Evolutionary conservation across 805 yeast genomes (phyloP).

Genomic region (Zygosaccharomyces kombuchaensis): DNA sequence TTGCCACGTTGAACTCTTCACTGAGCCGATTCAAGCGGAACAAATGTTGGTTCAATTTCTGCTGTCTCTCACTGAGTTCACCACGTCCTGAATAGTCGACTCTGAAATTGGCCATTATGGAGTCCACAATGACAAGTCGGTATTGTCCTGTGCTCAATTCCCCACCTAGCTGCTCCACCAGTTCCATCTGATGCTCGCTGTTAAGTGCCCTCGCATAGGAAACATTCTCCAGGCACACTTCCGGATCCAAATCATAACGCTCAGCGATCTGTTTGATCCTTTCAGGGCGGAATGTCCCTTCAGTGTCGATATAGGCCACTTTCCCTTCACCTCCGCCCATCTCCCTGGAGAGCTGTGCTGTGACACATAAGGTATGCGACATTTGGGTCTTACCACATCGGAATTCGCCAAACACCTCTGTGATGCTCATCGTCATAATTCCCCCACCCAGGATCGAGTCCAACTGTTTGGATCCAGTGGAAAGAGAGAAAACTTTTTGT

Average conservation of each 20-base stretch:
- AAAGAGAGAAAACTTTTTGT: constrained; percentile 55
- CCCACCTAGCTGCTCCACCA: constrained; percentile 61
- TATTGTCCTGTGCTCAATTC: constrained; percentile 66
- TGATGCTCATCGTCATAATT: constrained; percentile 67
- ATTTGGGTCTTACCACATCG: constrained; percentile 81
- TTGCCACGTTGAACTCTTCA: constrained; percentile 75
- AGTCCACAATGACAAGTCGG: constrained; percentile 57
- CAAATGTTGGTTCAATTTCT: constrained; percentile 58
- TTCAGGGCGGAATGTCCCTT: constrained; percentile 78
- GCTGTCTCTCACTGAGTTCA: constrained; percentile 71
- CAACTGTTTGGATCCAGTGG: constrained; percentile 69
- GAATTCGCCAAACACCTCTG: constrained; percentile 77
- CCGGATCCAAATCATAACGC: constrained; percentile 64
- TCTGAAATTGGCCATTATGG: constrained; percentile 74
- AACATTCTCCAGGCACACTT: constrained; percentile 63
- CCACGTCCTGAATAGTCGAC: constrained; percentile 79
- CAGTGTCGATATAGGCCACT: constrained; percentile 74
- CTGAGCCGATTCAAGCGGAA: constrained; percentile 55
- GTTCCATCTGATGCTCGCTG: constrained; percentile 74
- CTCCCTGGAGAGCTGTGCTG: constrained; percentile 63
- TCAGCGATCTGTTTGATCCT: constrained; percentile 60
- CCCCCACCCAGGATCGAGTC: constrained; percentile 74
- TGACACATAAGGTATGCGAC: constrained; percentile 74
- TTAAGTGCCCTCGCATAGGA: constrained; percentile 73
- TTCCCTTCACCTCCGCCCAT: constrained; percentile 82